Evolutionary conservation across 805 yeast species (phyloP).

Genomic region (Nakazawaea ishiwadae): DNA sequence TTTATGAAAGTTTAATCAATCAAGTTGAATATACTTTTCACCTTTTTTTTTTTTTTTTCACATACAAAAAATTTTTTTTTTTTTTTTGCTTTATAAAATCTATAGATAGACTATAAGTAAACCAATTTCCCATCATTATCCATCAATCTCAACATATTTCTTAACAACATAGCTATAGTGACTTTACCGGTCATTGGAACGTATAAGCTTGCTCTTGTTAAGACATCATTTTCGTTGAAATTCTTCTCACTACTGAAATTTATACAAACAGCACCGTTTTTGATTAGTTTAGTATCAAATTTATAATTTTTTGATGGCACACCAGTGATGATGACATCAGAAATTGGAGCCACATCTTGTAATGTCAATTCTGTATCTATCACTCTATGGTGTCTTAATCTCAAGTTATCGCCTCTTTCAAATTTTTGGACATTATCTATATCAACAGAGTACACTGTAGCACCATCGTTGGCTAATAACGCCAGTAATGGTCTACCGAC

Average conservation of each 20-base stretch:
- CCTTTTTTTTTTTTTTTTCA: conserved; percentile 6
- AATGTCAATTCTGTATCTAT: conserved; percentile 48
- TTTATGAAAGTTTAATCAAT: neutral
- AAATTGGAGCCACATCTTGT: conserved; percentile 60
- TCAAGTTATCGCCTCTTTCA: conserved; percentile 90
- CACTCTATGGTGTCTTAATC: conserved; percentile 78
- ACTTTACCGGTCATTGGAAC: conserved; percentile 97
- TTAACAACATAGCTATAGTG: conserved; percentile 88
- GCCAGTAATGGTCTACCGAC: conserved; percentile 98
- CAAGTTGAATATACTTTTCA: neutral
- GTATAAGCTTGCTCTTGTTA: conserved; percentile 81
- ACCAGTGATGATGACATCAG: conserved; percentile 95
- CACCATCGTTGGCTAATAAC: conserved; percentile 93
- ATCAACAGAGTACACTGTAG: conserved; percentile 90
- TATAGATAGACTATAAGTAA: conserved; percentile 6
- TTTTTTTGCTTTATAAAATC: conserved; percentile 10
- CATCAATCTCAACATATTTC: conserved; percentile 80
- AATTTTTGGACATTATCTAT: conserved; percentile 82
- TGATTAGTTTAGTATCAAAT: conserved; percentile 76
- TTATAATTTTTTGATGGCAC: conserved; percentile 84
- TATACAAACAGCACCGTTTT: conserved; percentile 85
- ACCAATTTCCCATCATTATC: conserved; percentile 45
- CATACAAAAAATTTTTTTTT: conserved; percentile 10
- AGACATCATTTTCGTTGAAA: conserved; percentile 69
- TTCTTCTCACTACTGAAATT: conserved; percentile 89